Evolutionary conservation across 805 yeast species (phyloP), one percentile per base, ranked within the genome.

Genomic region (Yamadazyma olivae): DNA sequence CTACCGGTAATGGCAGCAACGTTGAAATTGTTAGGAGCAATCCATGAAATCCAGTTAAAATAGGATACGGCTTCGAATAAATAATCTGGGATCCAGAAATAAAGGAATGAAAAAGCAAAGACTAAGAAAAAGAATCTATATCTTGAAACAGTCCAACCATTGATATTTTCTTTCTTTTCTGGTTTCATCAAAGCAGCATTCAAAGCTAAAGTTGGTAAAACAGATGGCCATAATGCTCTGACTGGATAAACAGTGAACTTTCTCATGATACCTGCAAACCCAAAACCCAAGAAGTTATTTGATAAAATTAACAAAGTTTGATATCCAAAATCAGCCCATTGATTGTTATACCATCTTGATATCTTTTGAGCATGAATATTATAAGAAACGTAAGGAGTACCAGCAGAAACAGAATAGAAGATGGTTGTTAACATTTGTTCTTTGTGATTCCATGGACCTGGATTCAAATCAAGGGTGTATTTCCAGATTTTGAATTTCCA

Each of bases 351-450:
- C 33, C 36, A 59, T 6, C 17, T 16, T 23, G 32, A 27, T 41
- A 58, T 27, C 49, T 48, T 57, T 42, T 53, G 52, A 32, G 45
- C 40, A 41, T 52, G 51, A 37, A 45, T 56, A 21, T 67, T 68
- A 17, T 36, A 57, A 44, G 50, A 44, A 48, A 71, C 72, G 36
- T 52, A 50, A 13, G 48, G 43, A 30, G 44, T 29, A 32, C 36
- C 43, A n/a, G 37, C 41, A 2, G 48, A 41, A 19, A 48, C 53
- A 1, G 45, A 44, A 17, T 36, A 44, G 33, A 48, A 63, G 20
- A 69, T 53, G 4, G 86, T 75, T 2, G 81, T 64, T 41, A 81
- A 66, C 80, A 79, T 77, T 53, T 80, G 86, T 49, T 80, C 85
- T 51, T 80, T 80, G 45, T 56, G 39, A 17, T 36, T 44, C 48